These are phyloP conservation scores for Aspergillus costaricaensis DNA, from an alignment of 2,329 filamentous ascomycete genomes.

Conservation along the genomic window DNA sequence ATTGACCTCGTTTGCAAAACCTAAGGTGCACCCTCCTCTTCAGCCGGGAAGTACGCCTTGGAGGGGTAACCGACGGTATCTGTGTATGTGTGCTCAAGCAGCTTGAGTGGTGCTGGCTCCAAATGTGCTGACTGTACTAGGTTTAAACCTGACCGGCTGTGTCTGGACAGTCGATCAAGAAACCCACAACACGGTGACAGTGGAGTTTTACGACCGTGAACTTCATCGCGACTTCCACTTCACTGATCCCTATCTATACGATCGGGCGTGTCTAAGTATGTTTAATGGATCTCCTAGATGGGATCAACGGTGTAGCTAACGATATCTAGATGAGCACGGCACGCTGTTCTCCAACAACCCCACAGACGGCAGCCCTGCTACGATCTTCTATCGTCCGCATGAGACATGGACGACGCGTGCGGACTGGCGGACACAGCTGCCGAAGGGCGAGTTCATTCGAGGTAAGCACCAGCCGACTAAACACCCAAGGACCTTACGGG, in stretches of 20 bases:
- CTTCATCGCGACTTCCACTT: conserved; percentile 94
- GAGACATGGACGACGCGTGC: conserved; percentile 91
- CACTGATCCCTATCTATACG: conserved; percentile 92
- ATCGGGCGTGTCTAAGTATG: conserved; percentile 85
- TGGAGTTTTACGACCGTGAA: conserved; percentile 96
- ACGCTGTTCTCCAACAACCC: conserved; percentile 82
- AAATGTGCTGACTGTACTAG: conserved; percentile 35
- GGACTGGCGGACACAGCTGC: conserved; percentile 89
- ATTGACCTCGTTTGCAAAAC: conserved; percentile 53
- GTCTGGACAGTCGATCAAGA: conserved; percentile 98
- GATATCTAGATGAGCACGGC: conserved; percentile 66
- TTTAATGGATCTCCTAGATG: conserved; percentile 12
- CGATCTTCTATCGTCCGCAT: conserved; percentile 94
- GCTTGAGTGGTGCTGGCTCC: background rate
- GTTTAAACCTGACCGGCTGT: conserved; percentile 85
- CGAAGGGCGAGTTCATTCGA: conserved; percentile 78
- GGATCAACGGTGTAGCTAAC: conserved; percentile 24
- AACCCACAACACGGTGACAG: conserved; percentile 87
- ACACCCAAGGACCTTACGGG: background rate
- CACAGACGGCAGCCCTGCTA: conserved; percentile 66
- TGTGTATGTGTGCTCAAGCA: conserved; percentile 56
- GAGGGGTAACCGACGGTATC: conserved; percentile 89
- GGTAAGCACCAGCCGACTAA: conserved; percentile 30
- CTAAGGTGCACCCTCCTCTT: conserved; percentile 78
- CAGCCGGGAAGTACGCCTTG: conserved; percentile 95